Evolutionary conservation across 2,329 filamentous ascomycete genomes (phyloP).

Genomic region (Colletotrichum truncatum): DNA sequence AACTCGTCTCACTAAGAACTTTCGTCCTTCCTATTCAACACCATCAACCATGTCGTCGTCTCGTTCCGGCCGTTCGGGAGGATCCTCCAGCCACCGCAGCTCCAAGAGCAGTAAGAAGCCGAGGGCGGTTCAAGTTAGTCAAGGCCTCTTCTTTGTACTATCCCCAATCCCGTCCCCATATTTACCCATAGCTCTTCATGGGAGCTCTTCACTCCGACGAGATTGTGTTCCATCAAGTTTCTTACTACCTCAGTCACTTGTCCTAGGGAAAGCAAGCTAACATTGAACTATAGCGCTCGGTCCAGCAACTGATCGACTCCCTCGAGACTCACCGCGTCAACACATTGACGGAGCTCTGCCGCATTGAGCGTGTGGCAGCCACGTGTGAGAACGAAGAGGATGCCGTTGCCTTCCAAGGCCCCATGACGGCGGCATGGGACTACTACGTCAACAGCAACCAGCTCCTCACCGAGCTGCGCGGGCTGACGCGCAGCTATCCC

Average conservation of each 20-base stretch:
- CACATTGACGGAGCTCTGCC: constrained; percentile 76
- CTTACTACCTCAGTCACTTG: no score
- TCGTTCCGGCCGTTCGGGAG: constrained; percentile 35
- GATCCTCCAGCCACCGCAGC: constrained; percentile 32
- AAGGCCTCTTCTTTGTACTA: constrained; percentile 39
- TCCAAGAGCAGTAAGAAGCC: constrained; percentile 38
- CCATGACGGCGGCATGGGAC: constrained; percentile 77
- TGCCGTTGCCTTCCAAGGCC: constrained; percentile 63
- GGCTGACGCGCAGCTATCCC: constrained; percentile 73
- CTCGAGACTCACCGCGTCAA: constrained; percentile 75
- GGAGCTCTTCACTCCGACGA: no score
- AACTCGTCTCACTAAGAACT: neutral
- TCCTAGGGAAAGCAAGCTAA: neutral
- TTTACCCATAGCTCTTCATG: neutral
- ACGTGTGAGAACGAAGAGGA: constrained; percentile 66
- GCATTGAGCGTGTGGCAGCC: constrained; percentile 74
- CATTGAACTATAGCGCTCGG: constrained; percentile 40
- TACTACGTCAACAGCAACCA: constrained; percentile 78
- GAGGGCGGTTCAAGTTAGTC: constrained; percentile 41
- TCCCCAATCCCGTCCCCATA: neutral
- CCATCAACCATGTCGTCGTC: constrained; percentile 40
- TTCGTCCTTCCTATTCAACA: neutral
- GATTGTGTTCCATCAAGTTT: no score
- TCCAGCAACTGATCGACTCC: constrained; percentile 67
- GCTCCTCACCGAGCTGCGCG: constrained; percentile 74